Conservation (phyloP, 2,329 filamentous ascomycete species). For the Myotisia sp. region DNA sequence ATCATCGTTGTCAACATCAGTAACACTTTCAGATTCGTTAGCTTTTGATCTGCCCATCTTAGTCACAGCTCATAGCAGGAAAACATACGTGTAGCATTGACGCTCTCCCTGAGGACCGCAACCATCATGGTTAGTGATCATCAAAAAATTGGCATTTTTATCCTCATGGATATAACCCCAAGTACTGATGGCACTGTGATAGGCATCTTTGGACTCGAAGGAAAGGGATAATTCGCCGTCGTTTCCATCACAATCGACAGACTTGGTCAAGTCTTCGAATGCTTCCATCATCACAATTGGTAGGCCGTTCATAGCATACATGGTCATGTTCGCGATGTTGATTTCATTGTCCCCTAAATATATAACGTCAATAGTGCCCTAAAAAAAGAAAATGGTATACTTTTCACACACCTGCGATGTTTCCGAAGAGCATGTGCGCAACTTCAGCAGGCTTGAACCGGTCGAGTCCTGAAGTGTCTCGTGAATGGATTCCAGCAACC, state of each 20-base stretch:
- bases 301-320: constrained; percentile 17
- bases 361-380: too few relatives aligned
- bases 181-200: constrained; percentile 17
- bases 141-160: constrained; percentile 17
- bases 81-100: constrained; percentile 17
- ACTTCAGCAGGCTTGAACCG: constrained; percentile 14
- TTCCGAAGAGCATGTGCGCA: constrained; percentile 18
- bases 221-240: constrained; percentile 18
- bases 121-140: constrained; percentile 22
- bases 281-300: constrained; percentile 22
- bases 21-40: too few relatives aligned
- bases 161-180: constrained; percentile 21
- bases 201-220: constrained; percentile 18
- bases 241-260: constrained; percentile 18
- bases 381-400: too few relatives aligned
- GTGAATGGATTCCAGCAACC: constrained; percentile 5
- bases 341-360: not conserved
- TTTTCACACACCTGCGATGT: constrained; percentile 13
- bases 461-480: constrained; percentile 13
- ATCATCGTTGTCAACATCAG: constrained; percentile 13
- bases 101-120: constrained; percentile 19
- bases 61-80: not conserved
- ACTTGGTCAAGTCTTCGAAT: constrained; percentile 19
- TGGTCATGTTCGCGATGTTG: constrained; percentile 21
- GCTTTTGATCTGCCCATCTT: not conserved